Conservation (phyloP, 495 filamentous ascomycete genomes). For the Aspergillus biplanus region DNA sequence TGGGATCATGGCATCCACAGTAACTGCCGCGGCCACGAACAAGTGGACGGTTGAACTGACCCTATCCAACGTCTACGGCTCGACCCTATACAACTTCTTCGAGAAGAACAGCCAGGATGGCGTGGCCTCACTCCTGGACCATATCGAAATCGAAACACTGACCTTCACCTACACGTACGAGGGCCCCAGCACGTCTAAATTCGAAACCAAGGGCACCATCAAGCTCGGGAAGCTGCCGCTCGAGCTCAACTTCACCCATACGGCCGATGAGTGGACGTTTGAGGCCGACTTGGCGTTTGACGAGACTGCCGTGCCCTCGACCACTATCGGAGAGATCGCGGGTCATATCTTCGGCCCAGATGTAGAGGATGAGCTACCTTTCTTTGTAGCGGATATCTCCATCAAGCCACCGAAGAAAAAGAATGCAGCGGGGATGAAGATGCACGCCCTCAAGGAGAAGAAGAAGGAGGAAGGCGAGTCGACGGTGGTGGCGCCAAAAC, state of each 20-base stretch:
- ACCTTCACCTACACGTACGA: constrained; percentile 26
- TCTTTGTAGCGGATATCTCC: constrained; percentile 5
- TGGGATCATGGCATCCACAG: background rate
- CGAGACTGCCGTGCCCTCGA: background rate
- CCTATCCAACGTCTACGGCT: constrained; percentile 7
- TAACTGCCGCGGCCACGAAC: background rate
- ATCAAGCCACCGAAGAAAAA: background rate
- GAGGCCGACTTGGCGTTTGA: background rate
- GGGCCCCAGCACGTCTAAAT: constrained; percentile 3
- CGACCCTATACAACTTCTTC: constrained; percentile 25
- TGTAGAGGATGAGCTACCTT: background rate
- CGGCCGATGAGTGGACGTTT: constrained; percentile 19
- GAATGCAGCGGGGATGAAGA: background rate
- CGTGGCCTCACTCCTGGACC: constrained; percentile 20
- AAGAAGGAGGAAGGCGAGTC: background rate
- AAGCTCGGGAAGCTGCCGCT: constrained; percentile 26
- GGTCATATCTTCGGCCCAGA: constrained; percentile 1
- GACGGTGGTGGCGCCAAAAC: background rate
- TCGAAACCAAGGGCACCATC: constrained; percentile 24
- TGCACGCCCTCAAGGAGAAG: background rate
- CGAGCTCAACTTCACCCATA: constrained; percentile 18
- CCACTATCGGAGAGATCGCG: background rate
- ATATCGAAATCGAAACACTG: constrained; percentile 18
- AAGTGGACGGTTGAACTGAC: background rate
- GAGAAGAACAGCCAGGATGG: constrained; percentile 11